phyloP scores from a whole-genome alignment of 441 rosid species.

The Erysimum pusillum region DNA sequence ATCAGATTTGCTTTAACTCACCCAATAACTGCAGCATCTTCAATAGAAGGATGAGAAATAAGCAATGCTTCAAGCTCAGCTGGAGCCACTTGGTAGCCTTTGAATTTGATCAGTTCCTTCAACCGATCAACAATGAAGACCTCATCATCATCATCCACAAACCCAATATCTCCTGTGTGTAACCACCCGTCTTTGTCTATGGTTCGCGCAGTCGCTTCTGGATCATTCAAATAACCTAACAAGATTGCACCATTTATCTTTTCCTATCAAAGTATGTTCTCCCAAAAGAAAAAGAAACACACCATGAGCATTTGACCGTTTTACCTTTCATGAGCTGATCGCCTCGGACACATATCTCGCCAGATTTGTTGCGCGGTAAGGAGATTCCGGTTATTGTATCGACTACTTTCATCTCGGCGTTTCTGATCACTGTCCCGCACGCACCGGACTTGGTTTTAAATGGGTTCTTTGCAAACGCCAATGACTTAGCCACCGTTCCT shows the following conservation, averaged over 20 bases:
- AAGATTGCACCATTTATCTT: background rate
- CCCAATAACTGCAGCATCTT: slow-evolving; percentile 87
- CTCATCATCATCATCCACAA: slow-evolving; percentile 81
- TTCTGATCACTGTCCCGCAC: slow-evolving; percentile 86
- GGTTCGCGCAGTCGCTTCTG: slow-evolving; percentile 68
- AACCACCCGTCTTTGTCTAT: slow-evolving; percentile 87
- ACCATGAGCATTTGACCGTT: slow-evolving; percentile 41
- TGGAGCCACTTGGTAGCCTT: slow-evolving; percentile 91
- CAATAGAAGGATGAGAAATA: slow-evolving; percentile 63
- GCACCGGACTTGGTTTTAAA: slow-evolving; percentile 61
- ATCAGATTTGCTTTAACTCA: slow-evolving; percentile 48
- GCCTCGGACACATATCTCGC: slow-evolving; percentile 87
- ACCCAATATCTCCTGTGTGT: slow-evolving; percentile 85
- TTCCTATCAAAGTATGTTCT: background rate
- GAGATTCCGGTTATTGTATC: slow-evolving; percentile 71
- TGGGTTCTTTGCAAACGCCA: slow-evolving; percentile 81
- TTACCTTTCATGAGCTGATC: slow-evolving; percentile 90
- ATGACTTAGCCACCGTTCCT: slow-evolving; percentile 77
- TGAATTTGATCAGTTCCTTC: slow-evolving; percentile 84
- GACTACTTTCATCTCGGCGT: slow-evolving; percentile 85
- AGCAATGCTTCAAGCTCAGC: slow-evolving; percentile 90
- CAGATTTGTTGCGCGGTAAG: slow-evolving; percentile 64
- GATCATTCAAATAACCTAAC: slow-evolving; percentile 74
- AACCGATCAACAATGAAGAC: slow-evolving; percentile 84
- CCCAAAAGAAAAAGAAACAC: background rate